Base-by-base conservation (phyloP, 345 rosid species). In the Corchorus capsularis region DNA sequence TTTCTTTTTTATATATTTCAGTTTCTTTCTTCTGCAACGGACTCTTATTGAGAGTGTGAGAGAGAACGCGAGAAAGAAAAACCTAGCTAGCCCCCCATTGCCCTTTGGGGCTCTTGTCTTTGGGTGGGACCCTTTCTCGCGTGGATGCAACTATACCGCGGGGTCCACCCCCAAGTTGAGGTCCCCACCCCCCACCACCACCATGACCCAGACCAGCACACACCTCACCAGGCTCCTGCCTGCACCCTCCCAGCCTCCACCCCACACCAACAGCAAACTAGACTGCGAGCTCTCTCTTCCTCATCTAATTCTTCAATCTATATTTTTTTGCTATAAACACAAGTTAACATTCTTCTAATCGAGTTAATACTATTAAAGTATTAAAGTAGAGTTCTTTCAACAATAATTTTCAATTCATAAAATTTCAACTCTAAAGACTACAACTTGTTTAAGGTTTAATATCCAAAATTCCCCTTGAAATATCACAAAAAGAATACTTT, bases 131-230 rank as follows among this genome's bases (percentile, higher is more conserved):
- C 86, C 85, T 10, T 73, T 77, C 69, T 69, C 73, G 84, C 91
- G 87, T 90, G 91, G 83, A 82, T 75, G 78, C 86, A 86, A 85
- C 87, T 79, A 80, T 79, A 15, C 75, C 14, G 56, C 78, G 85
- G 87, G 80, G 72, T 80, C 78, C 45, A 43, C 35, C 56, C 16
- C 27, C 27, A 27, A 27, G 27, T 49, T 14, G 5, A 52, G 60
- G 75, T 5, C 45, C 69, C 69, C 57, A 47, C 35, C 1, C 55
- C 5, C 76, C 69, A 60, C 83, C 68, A 74, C 73, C 80, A 45
- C 72, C 77, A 70, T 19, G 46, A 32, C 32, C 8, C 17, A 37
- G 2, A 14, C 72, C 72, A 22, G 19, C 16, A 27, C 27, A 27
- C 27, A n/a, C 32, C 0, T 6, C 14, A 14, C 20, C 47, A n/a